Conservation (phyloP, 2,329 filamentous ascomycete species). For the Ilyonectria destructans region DNA sequence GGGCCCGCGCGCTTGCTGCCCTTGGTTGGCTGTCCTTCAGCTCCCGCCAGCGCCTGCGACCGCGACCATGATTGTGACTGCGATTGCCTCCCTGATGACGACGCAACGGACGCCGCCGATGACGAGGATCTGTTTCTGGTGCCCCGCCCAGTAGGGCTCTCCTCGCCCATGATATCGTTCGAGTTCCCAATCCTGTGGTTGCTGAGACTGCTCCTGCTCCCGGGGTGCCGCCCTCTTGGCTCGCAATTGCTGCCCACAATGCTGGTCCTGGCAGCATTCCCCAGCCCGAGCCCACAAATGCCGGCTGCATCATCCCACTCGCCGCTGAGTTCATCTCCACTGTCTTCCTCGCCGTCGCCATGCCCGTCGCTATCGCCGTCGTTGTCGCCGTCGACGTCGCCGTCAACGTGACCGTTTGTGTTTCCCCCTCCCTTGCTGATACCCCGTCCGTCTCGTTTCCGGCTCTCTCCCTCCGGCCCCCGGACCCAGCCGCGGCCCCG, state of each 20-base stretch:
- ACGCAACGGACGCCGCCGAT: conserved; percentile 5
- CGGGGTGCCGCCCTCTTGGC: conserved; percentile 5
- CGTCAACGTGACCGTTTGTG: conserved; percentile 24
- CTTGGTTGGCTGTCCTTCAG: conserved; percentile 19
- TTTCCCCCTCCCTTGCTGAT: background rate
- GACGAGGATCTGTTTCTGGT: conserved; percentile 7
- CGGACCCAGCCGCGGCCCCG: conserved; percentile 10
- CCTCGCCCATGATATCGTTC: background rate
- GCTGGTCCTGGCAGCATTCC: conserved; percentile 20
- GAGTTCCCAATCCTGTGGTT: conserved; percentile 6
- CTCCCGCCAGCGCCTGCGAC: conserved; percentile 1
- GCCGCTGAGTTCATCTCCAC: conserved; percentile 44
- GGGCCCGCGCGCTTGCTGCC: conserved; percentile 40
- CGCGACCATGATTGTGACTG: conserved; percentile 5
- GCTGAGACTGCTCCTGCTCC: background rate
- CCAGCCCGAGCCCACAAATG: conserved; percentile 18
- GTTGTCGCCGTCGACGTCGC: conserved; percentile 34
- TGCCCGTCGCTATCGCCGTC: conserved; percentile 31
- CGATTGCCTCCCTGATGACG: conserved; percentile 12
- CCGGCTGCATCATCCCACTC: conserved; percentile 19
- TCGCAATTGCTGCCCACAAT: conserved; percentile 6
- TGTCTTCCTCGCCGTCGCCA: conserved; percentile 35
- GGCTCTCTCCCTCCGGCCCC: background rate
- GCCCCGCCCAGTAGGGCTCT: background rate
- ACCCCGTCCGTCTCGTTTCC: background rate